A percentile compares a stretch with the other conserved stretches of the same genome.
These are phyloP conservation scores for Pichia sp. DNA, from an alignment of 1,139 yeast genomes.

Conservation along the genomic window DNA sequence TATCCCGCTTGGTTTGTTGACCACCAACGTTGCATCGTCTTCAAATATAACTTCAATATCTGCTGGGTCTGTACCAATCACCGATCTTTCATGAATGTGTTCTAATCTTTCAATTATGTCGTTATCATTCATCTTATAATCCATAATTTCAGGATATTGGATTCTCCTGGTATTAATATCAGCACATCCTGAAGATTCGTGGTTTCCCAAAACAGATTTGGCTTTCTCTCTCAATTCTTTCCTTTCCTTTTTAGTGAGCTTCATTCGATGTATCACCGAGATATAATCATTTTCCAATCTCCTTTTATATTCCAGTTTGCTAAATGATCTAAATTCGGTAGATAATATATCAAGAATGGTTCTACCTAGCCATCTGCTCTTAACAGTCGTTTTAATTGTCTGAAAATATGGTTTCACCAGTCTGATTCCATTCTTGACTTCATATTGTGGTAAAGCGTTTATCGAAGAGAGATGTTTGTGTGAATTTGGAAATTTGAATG, in stretches of 20 bases:
- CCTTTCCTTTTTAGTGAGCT: slow-evolving; percentile 1
- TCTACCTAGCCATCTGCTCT: slow-evolving; percentile 41
- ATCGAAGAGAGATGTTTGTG: neutral
- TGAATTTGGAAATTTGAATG: too few relatives aligned
- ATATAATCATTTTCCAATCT: slow-evolving; percentile 15
- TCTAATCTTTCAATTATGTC: slow-evolving; percentile 40
- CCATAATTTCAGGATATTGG: slow-evolving; percentile 9
- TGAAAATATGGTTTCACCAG: slow-evolving; percentile 40
- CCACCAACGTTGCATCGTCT: slow-evolving; percentile 44
- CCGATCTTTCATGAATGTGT: slow-evolving; percentile 60
- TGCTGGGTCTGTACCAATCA: slow-evolving; percentile 13
- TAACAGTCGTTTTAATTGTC: slow-evolving; percentile 33
- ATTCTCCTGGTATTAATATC: neutral
- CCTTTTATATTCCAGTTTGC: slow-evolving; percentile 15
- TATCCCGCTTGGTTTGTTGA: slow-evolving; percentile 67
- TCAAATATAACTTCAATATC: slow-evolving; percentile 37
- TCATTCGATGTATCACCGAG: slow-evolving; percentile 8
- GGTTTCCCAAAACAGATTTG: neutral
- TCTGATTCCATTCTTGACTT: slow-evolving; percentile 35
- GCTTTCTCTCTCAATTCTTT: neutral
- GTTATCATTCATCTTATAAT: slow-evolving; percentile 31
- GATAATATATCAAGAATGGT: slow-evolving; percentile 36
- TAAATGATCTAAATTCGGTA: slow-evolving; percentile 30
- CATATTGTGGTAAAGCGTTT: slow-evolving; percentile 13
- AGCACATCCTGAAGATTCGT: neutral